Evolutionary conservation across 2,329 filamentous ascomycete species (phyloP).

Genomic region (Colletotrichum falcatum): DNA sequence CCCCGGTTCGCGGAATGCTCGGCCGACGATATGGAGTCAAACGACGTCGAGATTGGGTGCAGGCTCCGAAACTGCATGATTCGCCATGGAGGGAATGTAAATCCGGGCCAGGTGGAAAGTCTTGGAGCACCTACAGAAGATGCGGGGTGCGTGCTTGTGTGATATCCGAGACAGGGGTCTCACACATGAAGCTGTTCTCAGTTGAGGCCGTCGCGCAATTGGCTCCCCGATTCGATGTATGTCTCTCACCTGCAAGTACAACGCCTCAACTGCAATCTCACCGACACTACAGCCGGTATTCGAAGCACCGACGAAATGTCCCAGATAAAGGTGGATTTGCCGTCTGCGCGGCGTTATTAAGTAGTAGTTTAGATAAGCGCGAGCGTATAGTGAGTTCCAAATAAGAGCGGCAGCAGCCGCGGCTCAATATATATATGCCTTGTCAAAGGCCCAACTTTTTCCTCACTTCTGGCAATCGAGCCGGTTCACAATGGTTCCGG

Average conservation of each 20-base stretch:
- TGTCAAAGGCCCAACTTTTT: not conserved
- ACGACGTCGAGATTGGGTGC: not conserved
- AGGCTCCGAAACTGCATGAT: not conserved
- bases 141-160: not conserved
- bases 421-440: not conserved
- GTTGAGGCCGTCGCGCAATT: conserved; percentile 14
- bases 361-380: conserved; percentile 17
- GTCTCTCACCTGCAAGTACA: conserved; percentile 32
- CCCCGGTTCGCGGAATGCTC: not conserved
- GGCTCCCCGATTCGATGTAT: conserved; percentile 13
- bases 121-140: not conserved
- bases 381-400: not conserved
- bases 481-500: not conserved
- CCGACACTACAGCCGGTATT: not conserved
- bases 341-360: conserved; percentile 23
- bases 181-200: not conserved
- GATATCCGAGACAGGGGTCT: conserved; percentile 5
- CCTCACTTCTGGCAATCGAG: conserved; percentile 7
- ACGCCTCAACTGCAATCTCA: not conserved
- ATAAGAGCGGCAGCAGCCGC: conserved; percentile 5
- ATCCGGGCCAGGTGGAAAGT: not conserved
- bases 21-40: conserved; percentile 1
- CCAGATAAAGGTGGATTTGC: not conserved
- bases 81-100: not conserved
- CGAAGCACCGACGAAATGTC: not conserved